These are phyloP conservation scores for Albifimbria verrucaria DNA, from an alignment of 2,329 filamentous ascomycete species.

Conservation along the genomic window DNA sequence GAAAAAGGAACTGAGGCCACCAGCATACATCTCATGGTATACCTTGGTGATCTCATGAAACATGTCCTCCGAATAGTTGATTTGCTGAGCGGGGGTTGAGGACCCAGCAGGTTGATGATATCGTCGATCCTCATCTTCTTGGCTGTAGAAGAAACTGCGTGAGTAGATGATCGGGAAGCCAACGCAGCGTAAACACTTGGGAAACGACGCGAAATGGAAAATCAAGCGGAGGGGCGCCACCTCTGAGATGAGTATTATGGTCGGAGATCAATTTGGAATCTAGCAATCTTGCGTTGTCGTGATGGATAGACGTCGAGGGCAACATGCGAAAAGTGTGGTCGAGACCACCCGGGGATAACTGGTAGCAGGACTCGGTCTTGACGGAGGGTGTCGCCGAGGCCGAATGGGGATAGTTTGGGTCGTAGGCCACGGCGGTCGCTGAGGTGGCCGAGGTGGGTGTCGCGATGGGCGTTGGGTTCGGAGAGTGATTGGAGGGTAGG, in stretches of 20 bases:
- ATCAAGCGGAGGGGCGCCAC: slow-evolving; percentile 43
- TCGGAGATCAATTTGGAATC: slow-evolving; percentile 26
- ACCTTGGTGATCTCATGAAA: slow-evolving; percentile 67
- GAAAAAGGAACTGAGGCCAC: slow-evolving; percentile 70
- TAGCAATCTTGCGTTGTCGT: slow-evolving; percentile 19
- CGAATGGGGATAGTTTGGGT: slow-evolving; percentile 25
- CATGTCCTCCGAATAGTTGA: slow-evolving; percentile 47
- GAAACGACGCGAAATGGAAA: slow-evolving; percentile 22
- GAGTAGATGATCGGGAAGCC: slow-evolving; percentile 27
- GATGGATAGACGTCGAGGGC: slow-evolving; percentile 17
- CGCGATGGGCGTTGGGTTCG: slow-evolving; percentile 27
- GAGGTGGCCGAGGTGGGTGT: slow-evolving; percentile 25
- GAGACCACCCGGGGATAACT: slow-evolving; percentile 57
- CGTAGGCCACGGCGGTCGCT: slow-evolving; percentile 26
- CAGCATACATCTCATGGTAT: slow-evolving; percentile 73
- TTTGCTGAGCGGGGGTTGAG: slow-evolving; percentile 54
- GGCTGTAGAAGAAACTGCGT: slow-evolving; percentile 25
- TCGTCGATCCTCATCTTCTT: slow-evolving; percentile 68
- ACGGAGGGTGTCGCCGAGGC: slow-evolving; percentile 25
- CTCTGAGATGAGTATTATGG: slow-evolving; percentile 42
- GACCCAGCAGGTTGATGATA: slow-evolving; percentile 61
- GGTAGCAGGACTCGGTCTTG: slow-evolving; percentile 42
- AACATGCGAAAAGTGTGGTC: slow-evolving; percentile 62
- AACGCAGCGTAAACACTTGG: slow-evolving; percentile 7
- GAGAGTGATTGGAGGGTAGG: slow-evolving; percentile 30